phyloP scores from a whole-genome alignment of 805 yeast genomes.

The Candida nitratophila region DNA sequence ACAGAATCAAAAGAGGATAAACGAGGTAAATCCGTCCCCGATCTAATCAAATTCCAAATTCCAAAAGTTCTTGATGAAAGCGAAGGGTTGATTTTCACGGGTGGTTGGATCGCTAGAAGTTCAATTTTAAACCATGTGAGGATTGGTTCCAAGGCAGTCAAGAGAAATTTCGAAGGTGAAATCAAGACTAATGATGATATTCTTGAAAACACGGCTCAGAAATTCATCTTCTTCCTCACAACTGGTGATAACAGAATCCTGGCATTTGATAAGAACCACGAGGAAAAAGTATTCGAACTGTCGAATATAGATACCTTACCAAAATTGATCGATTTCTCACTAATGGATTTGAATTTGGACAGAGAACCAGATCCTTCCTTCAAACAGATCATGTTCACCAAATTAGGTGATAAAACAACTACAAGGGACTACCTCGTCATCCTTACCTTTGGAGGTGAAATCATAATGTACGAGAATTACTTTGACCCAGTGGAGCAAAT shows the following conservation, averaged over 20 bases:
- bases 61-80: conserved; percentile 26
- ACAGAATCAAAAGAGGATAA: conserved; percentile 7
- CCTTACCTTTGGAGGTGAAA: conserved; percentile 76
- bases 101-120: conserved; percentile 57
- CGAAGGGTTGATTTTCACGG: conserved; percentile 42
- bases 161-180: conserved; percentile 17
- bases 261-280: conserved; percentile 49
- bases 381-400: conserved; percentile 58
- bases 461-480: conserved; percentile 56
- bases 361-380: conserved; percentile 66
- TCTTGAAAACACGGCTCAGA: conserved; percentile 15
- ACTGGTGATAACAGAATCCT: conserved; percentile 74
- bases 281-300: conserved; percentile 47
- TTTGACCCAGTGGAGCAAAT: conserved; percentile 32
- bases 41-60: conserved; percentile 22
- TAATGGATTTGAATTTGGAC: conserved; percentile 41
- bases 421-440: conserved; percentile 62
- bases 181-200: conserved; percentile 13
- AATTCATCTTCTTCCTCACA: conserved; percentile 52
- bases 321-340: conserved; percentile 33
- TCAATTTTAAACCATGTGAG: conserved; percentile 37
- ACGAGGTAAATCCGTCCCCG: conserved; percentile 1
- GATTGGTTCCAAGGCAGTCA: conserved; percentile 19
- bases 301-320: conserved; percentile 41
- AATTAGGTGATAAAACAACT: conserved; percentile 50